phyloP scores from a whole-genome alignment of 495 filamentous ascomycete genomes.

The Delitschia confertaspora region DNA sequence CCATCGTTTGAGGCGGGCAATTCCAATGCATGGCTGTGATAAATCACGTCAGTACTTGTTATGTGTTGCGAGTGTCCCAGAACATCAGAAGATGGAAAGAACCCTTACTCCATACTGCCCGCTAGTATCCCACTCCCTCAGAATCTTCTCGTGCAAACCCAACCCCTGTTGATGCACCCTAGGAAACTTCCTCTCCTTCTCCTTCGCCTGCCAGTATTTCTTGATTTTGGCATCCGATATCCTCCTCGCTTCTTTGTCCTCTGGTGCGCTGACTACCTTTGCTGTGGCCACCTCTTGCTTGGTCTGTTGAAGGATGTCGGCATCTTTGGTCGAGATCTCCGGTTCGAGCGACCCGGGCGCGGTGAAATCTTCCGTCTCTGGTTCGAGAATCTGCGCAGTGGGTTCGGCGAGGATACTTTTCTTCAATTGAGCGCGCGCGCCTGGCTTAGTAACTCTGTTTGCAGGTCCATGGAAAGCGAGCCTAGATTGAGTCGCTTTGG shows the following conservation, averaged over 20 bases:
- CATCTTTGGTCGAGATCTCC: constrained; percentile 42
- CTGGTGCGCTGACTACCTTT: constrained; percentile 36
- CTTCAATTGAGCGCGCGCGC: constrained; percentile 36
- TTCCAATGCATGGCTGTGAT: constrained; percentile 77
- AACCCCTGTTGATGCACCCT: constrained; percentile 67
- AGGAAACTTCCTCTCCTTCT: constrained; percentile 49
- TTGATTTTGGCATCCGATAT: constrained; percentile 56
- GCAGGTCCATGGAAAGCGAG: constrained; percentile 62
- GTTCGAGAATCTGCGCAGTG: constrained; percentile 41
- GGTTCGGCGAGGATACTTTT: constrained; percentile 23
- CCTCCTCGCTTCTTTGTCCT: constrained; percentile 49
- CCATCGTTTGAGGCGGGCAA: constrained; percentile 76
- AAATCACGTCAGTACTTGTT: constrained; percentile 4
- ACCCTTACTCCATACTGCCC: constrained; percentile 78
- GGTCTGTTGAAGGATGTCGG: constrained; percentile 35
- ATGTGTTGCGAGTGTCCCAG: too few species aligned
- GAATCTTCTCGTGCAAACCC: constrained; percentile 67
- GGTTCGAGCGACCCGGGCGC: constrained; percentile 31
- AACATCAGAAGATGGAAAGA: not conserved
- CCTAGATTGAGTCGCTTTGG: constrained; percentile 51
- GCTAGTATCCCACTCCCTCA: constrained; percentile 81
- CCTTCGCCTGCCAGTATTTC: constrained; percentile 62
- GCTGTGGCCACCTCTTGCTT: constrained; percentile 29
- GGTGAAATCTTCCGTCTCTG: constrained; percentile 33
- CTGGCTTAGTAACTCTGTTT: constrained; percentile 65